These are phyloP conservation scores for Lasiodiplodia gonubiensis DNA, from an alignment of 2,329 filamentous ascomycete genomes.

Conservation along the genomic window DNA sequence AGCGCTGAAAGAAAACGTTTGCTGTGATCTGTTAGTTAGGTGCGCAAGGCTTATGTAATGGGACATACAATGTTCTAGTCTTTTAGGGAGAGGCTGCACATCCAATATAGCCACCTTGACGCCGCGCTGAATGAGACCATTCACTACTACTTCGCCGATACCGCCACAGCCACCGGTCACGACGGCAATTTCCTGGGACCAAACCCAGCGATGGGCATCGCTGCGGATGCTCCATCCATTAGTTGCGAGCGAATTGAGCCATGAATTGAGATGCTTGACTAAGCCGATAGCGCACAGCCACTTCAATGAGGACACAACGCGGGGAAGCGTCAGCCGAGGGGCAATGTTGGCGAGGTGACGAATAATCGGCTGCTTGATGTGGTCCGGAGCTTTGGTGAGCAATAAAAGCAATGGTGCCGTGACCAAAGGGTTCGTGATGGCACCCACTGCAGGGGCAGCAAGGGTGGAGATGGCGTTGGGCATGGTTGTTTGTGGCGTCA, in stretches of 20 bases:
- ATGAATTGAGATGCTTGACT: slow-evolving; percentile 36
- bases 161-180: slow-evolving; percentile 46
- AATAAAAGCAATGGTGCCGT: slow-evolving; percentile 40
- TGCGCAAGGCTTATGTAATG: neutral
- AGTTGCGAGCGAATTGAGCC: slow-evolving; percentile 41
- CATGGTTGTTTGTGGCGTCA: slow-evolving; percentile 1
- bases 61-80: slow-evolving; percentile 38
- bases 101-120: slow-evolving; percentile 44
- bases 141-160: slow-evolving; percentile 42
- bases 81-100: slow-evolving; percentile 38
- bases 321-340: slow-evolving; percentile 1
- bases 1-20: slow-evolving; percentile 40
- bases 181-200: slow-evolving; percentile 42
- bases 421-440: slow-evolving; percentile 40
- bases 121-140: slow-evolving; percentile 36
- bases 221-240: slow-evolving; percentile 48
- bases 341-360: slow-evolving; percentile 35
- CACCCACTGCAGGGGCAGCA: slow-evolving; percentile 27
- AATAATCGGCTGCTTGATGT: slow-evolving; percentile 37
- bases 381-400: slow-evolving; percentile 40
- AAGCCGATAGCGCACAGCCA: slow-evolving; percentile 43
- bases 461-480: neutral
- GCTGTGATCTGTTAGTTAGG: slow-evolving; percentile 32
- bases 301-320: slow-evolving; percentile 38
- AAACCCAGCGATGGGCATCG: slow-evolving; percentile 41